A percentile compares a stretch with the other conserved stretches of the same genome.
Evolutionary conservation across 306 rosid genomes (phyloP).

Genomic region (Cicer cuneatum): DNA sequence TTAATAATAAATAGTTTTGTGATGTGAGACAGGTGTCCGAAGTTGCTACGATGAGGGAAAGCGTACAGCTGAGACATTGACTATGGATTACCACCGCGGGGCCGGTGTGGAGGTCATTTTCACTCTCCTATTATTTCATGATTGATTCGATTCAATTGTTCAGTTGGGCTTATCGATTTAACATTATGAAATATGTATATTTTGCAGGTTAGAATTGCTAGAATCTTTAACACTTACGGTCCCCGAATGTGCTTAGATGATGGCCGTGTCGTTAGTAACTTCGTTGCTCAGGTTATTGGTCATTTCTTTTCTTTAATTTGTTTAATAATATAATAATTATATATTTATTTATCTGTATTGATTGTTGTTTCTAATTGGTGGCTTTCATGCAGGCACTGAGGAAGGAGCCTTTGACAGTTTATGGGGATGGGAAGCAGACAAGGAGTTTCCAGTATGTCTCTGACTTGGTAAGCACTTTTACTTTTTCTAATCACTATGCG

Average conservation of each 20-base stretch:
- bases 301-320: not conserved
- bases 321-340: no score
- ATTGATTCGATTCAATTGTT: not conserved
- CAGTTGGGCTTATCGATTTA: no score
- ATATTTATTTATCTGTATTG: conserved; percentile 13
- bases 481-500: not conserved
- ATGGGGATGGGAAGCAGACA: conserved; percentile 99
- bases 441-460: conserved; percentile 99
- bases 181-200: not conserved
- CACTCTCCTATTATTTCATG: not conserved
- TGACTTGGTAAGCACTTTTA: conserved; percentile 74
- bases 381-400: conserved; percentile 80
- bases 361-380: conserved; percentile 34
- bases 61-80: conserved; percentile 98
- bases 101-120: conserved; percentile 80
- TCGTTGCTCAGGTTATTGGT: conserved; percentile 84
- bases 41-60: conserved; percentile 99
- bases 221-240: conserved; percentile 97
- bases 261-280: conserved; percentile 98
- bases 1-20: not conserved
- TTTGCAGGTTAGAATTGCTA: conserved; percentile 92
- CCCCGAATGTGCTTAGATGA: conserved; percentile 99
- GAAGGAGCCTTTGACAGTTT: conserved; percentile 94
- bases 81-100: conserved; percentile 98
- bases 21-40: conserved; percentile 82